Percentiles rank a stretch among this genome's conserved stretches.
Evolutionary conservation across 208 protist genomes (phyloP).

Genomic region (Wallacemonas sp.): DNA sequence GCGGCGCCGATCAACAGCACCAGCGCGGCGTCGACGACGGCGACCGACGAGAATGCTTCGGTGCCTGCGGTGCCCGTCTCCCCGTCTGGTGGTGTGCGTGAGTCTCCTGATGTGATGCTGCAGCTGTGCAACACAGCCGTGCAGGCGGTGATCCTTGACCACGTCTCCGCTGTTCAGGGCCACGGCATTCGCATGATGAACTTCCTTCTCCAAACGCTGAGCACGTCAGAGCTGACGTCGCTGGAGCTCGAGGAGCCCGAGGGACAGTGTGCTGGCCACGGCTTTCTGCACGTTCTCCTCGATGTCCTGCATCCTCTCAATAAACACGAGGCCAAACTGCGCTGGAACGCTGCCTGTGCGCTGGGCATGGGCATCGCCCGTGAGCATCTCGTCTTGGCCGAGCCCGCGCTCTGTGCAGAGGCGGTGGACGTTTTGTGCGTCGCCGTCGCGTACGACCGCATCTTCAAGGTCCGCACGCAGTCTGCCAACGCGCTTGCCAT

Average conservation of each 20-base stretch:
- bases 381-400: constrained; percentile 62
- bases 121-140: constrained; percentile 63
- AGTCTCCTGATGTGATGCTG: constrained; percentile 32
- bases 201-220: constrained; percentile 56
- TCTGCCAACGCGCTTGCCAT: constrained; percentile 52
- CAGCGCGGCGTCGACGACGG: neutral
- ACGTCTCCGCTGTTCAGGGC: constrained; percentile 42
- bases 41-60: neutral
- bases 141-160: constrained; percentile 41
- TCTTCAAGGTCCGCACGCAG: constrained; percentile 87
- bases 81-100: constrained; percentile 25
- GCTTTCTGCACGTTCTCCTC: constrained; percentile 60
- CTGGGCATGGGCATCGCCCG: constrained; percentile 61
- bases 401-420: constrained; percentile 49
- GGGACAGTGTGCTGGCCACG: constrained; percentile 65
- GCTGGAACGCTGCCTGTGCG: constrained; percentile 78
- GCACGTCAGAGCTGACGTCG: constrained; percentile 64
- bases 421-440: constrained; percentile 55
- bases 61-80: constrained; percentile 10
- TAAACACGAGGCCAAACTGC: constrained; percentile 62
- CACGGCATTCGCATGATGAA: constrained; percentile 89
- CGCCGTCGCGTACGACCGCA: constrained; percentile 55
- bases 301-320: constrained; percentile 37
- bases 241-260: constrained; percentile 35
- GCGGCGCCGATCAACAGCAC: neutral